phyloP scores from a whole-genome alignment of 2,329 filamentous ascomycete genomes.

The Gyromitra esculenta region DNA sequence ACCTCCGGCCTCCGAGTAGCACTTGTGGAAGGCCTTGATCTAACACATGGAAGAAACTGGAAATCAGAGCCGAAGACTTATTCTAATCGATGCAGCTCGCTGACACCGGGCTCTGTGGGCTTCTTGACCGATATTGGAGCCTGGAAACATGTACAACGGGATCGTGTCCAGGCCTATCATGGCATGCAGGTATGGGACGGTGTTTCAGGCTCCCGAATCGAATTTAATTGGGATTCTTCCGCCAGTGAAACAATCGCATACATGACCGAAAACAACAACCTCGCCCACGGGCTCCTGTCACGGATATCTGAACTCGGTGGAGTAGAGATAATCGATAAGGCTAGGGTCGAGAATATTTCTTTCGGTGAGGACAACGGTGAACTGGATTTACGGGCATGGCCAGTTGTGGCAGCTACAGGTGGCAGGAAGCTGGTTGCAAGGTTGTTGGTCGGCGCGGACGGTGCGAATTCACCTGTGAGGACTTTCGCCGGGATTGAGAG shows the following conservation, averaged over 20 bases:
- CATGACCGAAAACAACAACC: slow-evolving; percentile 95
- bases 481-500: slow-evolving; percentile 86
- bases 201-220: slow-evolving; percentile 83
- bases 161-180: slow-evolving; percentile 85
- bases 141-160: slow-evolving; percentile 78
- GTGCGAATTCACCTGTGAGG: slow-evolving; percentile 91
- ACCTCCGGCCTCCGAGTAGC: slow-evolving; percentile 84
- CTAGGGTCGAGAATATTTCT: slow-evolving; percentile 80
- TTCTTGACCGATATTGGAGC: slow-evolving; percentile 79
- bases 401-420: slow-evolving; percentile 77
- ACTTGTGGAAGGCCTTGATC: slow-evolving; percentile 88
- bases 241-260: slow-evolving; percentile 78
- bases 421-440: slow-evolving; percentile 78
- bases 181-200: slow-evolving; percentile 97
- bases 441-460: slow-evolving; percentile 90
- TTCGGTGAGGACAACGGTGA: slow-evolving; percentile 75
- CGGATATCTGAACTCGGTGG: slow-evolving; percentile 75
- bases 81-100: slow-evolving; percentile 94
- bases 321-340: slow-evolving; percentile 77
- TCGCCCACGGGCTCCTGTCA: slow-evolving; percentile 79
- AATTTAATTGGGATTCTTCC: slow-evolving; percentile 77
- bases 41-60: slow-evolving; percentile 74
- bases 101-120: slow-evolving; percentile 86
- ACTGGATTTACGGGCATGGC: slow-evolving; percentile 85
- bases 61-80: slow-evolving; percentile 74